A percentile compares a stretch with the other conserved stretches of the same genome.
Conservation (phyloP, 345 rosid species). For the Aquilaria malaccensis region DNA sequence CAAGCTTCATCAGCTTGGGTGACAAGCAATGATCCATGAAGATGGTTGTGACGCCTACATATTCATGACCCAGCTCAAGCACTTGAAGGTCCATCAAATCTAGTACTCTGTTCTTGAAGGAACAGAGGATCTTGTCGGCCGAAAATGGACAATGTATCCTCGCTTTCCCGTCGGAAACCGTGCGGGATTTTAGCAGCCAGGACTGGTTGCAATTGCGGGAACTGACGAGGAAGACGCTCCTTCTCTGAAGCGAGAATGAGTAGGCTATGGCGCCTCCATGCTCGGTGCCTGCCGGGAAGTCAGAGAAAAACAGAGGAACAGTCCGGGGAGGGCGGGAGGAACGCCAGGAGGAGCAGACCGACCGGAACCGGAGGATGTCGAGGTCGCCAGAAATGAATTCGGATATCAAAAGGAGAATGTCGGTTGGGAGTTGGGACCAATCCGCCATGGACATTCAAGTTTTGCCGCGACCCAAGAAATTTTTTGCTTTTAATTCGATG, state of each 20-base stretch:
- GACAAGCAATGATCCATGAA: neutral
- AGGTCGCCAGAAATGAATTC: slow-evolving; percentile 6
- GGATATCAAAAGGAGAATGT: slow-evolving; percentile 15
- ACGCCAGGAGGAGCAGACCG: slow-evolving; percentile 31
- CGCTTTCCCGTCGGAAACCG: neutral
- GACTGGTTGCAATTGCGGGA: neutral
- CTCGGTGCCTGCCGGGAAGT: neutral
- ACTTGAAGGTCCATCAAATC: slow-evolving; percentile 3
- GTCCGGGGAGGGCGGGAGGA: slow-evolving; percentile 4
- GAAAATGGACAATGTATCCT: neutral
- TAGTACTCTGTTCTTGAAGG: neutral
- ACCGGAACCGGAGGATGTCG: slow-evolving; percentile 23
- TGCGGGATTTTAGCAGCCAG: slow-evolving; percentile 7
- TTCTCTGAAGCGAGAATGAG: slow-evolving; percentile 1
- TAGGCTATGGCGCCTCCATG: neutral
- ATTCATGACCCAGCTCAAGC: slow-evolving; percentile 3
- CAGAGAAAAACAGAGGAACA: slow-evolving; percentile 3
- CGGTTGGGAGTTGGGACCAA: slow-evolving; percentile 26
- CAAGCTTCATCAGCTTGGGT: slow-evolving; percentile 1
- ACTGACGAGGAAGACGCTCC: slow-evolving; percentile 14
- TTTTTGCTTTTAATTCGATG: too few species aligned
- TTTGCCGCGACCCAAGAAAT: too few species aligned
- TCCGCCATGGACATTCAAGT: slow-evolving; percentile 3
- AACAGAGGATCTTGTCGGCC: neutral
- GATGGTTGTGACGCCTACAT: neutral